Base-by-base conservation (phyloP, 1,284 basidiomycete species). In the Apiotrichum sp. region DNA sequence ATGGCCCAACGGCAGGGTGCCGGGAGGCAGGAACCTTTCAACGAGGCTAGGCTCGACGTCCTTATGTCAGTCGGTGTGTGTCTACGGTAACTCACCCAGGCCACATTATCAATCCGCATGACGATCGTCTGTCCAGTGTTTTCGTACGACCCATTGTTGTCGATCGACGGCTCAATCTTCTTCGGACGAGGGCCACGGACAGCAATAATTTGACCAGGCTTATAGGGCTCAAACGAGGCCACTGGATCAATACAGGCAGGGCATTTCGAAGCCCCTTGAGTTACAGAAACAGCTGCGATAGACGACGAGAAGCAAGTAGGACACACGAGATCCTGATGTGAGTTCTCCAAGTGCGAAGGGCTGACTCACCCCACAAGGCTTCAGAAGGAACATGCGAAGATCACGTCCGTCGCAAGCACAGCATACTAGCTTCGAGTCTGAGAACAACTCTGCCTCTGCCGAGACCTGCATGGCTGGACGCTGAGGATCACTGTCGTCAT, bases 31-130 rank as follows among this genome's bases (percentile, higher is more conserved):
- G 47, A 75, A 77, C 1, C 34, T 44, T 42, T 64, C 61, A 7
- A 77, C 69, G 35, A 71, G 61, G 4, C 65, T 58, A 1, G 75
- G 75, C 3, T 74, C 76, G 29, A 76, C 57, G 52, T 77, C 75
- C 73, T 75, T 52, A 1, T 6, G 35, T 53, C 14, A 50, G 48
- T 41, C 13, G 14, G 16, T 4, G 16, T 4, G 11, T n/a, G 3
- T 8, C 1, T 3, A n/a, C 22, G 7, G 14, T 2, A 53, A 32
- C 67, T 62, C 31, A 68, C 71, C 74, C 74, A 76, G 29, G 72
- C 71, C 0, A 76, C 67, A 43, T 76, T 76, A 60, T 76, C 74
- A 46, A 76, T 73, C 40, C 74, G 62, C 61, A 76, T 64, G 4
- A 73, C 66, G 8, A 66, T 58, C 0, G 63, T 60, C 43, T 56